Evolutionary conservation across 2,329 filamentous ascomycete species (phyloP), one percentile per base, ranked within the genome.

Genomic region (Alternaria tenuissima): DNA sequence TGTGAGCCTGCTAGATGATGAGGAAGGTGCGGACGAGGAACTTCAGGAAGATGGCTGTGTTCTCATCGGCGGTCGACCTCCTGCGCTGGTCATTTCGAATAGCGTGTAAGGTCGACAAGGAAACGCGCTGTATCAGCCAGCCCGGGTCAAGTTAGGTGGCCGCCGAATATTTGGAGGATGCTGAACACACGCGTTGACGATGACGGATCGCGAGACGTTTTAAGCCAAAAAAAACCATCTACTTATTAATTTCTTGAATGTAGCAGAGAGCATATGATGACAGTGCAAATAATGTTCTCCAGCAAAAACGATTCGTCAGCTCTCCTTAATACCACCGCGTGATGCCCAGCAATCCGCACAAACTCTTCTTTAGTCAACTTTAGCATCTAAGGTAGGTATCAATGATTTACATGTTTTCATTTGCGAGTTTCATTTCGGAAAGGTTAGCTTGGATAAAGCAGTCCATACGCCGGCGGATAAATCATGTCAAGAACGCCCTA

Each of bases 1-100:
- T 52, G 69, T 67, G 18, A 72, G 77, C 70, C 76, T 80, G 66
- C 74, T 81, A 61, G 84, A 85, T 63, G 85, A 87, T 71, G 85
- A 86, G 78, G 80, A 80, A 76, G 86, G 84, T 73, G 78, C 79
- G 62, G 79, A 81, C 57, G 88, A 91, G 73, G 89, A 90, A 57
- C 86, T 86, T 67, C 87, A 91, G 69, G 88, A 81, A 48, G 81
- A 91, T 70, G 87, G 87, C 73, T 53, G 49, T 41, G 86, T 83
- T 82, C 82, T 72, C 71, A 81, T 83, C 85, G 85, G 84, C 84
- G 85, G 85, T 85, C 84, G 86, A 87, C 85, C 86, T 87, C 86
- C 88, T 89, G 85, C 86, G 69, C 66, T 65, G 44, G 53, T 46
- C 54, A 41, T 43, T 18, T 39, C 30, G 22, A 41, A 28, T 9